phyloP scores from a whole-genome alignment of 805 yeast genomes.

The Cyberlindnera euphorbiae region DNA sequence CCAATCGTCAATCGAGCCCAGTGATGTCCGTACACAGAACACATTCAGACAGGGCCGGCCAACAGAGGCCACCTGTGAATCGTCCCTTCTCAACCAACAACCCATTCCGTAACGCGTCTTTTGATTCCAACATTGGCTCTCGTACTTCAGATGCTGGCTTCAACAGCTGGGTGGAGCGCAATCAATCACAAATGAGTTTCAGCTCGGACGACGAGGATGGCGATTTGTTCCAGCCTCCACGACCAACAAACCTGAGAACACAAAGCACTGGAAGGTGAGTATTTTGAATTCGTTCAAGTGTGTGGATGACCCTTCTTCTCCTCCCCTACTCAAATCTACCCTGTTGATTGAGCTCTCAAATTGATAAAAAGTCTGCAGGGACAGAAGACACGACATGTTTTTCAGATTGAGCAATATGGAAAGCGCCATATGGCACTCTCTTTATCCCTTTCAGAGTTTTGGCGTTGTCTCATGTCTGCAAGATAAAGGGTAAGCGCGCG shows the following conservation, averaged over 20 bases:
- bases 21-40: constrained; percentile 22
- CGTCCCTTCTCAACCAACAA: constrained; percentile 58
- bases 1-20: too few species aligned
- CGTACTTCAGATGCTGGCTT: constrained; percentile 35
- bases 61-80: constrained; percentile 3
- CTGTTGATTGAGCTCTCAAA: too few species aligned
- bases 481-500: constrained; percentile 4
- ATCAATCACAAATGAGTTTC: constrained; percentile 35
- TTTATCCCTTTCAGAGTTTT: background rate
- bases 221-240: constrained; percentile 22
- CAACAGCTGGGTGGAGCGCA: constrained; percentile 54
- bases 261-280: constrained; percentile 9
- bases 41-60: constrained; percentile 7
- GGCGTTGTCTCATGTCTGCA: background rate
- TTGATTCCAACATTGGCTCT: constrained; percentile 25
- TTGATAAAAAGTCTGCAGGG: too few species aligned
- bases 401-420: too few species aligned
- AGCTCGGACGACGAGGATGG: constrained; percentile 38
- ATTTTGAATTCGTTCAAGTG: background rate
- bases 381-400: too few species aligned
- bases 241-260: constrained; percentile 20
- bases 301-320: too few species aligned
- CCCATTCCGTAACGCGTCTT: constrained; percentile 58
- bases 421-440: too few species aligned
- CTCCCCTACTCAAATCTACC: too few species aligned